Conservation (phyloP, 768 basidiomycete species). For the Hygrocybe coccinea region DNA sequence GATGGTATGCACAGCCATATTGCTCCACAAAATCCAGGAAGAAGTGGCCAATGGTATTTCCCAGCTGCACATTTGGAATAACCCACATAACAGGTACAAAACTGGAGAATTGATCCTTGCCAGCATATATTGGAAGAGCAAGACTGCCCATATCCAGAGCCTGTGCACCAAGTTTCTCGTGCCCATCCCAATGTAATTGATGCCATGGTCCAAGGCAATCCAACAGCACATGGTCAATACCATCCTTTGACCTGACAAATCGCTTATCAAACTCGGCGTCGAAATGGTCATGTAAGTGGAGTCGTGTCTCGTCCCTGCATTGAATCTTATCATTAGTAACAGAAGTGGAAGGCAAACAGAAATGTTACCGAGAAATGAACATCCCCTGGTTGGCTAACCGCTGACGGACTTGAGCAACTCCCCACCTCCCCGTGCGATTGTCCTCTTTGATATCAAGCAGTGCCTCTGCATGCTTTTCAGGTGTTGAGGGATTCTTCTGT, state of each 20-base stretch:
- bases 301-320: not conserved
- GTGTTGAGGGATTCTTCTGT: not conserved
- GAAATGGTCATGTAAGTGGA: constrained; percentile 2
- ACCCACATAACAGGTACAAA: constrained; percentile 11
- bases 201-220: constrained; percentile 15
- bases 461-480: not conserved
- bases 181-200: constrained; percentile 23
- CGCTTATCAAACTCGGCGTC: constrained; percentile 12
- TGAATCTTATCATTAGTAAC: not conserved
- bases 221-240: constrained; percentile 8
- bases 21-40: constrained; percentile 20
- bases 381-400: constrained; percentile 11
- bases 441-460: constrained; percentile 10
- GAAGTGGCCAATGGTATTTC: constrained; percentile 18
- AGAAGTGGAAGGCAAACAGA: not conserved
- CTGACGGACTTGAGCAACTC: constrained; percentile 13
- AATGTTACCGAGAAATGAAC: constrained; percentile 10
- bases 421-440: constrained; percentile 12
- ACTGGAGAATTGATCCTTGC: constrained; percentile 17
- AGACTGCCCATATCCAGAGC: constrained; percentile 21
- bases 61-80: constrained; percentile 17
- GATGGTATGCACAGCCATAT: constrained; percentile 11
- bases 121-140: constrained; percentile 20
- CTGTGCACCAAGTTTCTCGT: constrained; percentile 23
- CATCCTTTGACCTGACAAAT: constrained; percentile 13